These are phyloP conservation scores for Priceomyces haplophilus DNA, from an alignment of 805 yeast species.

Conservation along the genomic window DNA sequence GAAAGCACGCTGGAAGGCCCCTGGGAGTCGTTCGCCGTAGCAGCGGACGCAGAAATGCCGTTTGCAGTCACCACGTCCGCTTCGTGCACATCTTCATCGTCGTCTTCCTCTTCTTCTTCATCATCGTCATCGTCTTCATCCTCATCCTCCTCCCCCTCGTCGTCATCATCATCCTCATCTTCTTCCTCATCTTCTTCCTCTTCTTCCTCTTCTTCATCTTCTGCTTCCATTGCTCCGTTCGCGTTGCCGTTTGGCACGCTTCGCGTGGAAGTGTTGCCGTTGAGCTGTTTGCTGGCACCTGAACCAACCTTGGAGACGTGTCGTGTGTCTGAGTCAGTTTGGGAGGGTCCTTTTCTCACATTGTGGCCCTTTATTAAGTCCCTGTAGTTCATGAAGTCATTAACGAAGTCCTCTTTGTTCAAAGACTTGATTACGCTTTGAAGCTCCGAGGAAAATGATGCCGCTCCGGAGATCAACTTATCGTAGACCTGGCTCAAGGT, in stretches of 20 bases:
- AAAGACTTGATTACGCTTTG: conserved; percentile 17
- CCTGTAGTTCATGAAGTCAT: conserved; percentile 28
- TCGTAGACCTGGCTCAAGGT: conserved; percentile 25
- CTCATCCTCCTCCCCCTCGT: conserved; percentile 2
- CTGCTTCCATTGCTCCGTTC: conserved; percentile 12
- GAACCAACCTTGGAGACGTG: not conserved
- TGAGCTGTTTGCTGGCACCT: conserved; percentile 1
- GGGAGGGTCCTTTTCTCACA: conserved; percentile 1
- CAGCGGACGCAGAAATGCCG: not conserved
- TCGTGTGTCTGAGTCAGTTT: conserved; percentile 4
- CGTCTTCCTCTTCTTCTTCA: conserved; percentile 3
- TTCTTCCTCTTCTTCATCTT: conserved; percentile 13
- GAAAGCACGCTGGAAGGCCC: not conserved
- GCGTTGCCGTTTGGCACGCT: conserved; percentile 10
- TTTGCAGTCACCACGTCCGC: too few relatives aligned
- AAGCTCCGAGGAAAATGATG: conserved; percentile 16
- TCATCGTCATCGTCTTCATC: conserved; percentile 9
- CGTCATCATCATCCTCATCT: conserved; percentile 5
- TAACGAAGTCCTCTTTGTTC: conserved; percentile 24
- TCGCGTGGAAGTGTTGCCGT: not conserved
- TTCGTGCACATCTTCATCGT: too few relatives aligned
- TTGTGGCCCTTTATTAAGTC: conserved; percentile 6
- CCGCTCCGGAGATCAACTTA: conserved; percentile 15
- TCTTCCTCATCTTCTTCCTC: conserved; percentile 12
- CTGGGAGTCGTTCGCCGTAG: not conserved